Conservation (phyloP, 805 yeast genomes). For the Zygotorulaspora danielsina region DNA sequence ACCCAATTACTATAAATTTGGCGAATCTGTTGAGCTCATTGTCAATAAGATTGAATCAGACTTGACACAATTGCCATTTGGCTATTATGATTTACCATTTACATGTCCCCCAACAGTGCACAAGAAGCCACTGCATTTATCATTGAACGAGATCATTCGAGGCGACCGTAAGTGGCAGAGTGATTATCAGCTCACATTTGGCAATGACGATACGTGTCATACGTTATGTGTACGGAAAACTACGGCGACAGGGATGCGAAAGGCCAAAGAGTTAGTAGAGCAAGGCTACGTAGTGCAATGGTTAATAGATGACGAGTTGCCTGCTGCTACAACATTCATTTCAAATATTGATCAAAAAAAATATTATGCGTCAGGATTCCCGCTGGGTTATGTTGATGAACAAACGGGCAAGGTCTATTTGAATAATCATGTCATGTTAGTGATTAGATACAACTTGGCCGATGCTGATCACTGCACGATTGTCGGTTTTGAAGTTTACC, state of each 20-base stretch:
- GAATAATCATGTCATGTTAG: constrained; percentile 78
- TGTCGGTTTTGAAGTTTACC: constrained; percentile 88
- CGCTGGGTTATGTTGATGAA: constrained; percentile 64
- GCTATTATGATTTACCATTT: constrained; percentile 73
- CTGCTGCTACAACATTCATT: constrained; percentile 82
- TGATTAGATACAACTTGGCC: constrained; percentile 63
- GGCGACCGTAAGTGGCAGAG: constrained; percentile 81
- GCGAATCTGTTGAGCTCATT: constrained; percentile 61
- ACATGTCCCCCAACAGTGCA: constrained; percentile 62
- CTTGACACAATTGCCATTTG: constrained; percentile 64
- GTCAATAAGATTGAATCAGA: constrained; percentile 80
- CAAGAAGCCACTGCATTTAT: constrained; percentile 59
- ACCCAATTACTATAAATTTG: constrained; percentile 40
- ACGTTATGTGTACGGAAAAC: constrained; percentile 66
- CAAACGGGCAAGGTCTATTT: constrained; percentile 50
- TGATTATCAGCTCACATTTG: constrained; percentile 61
- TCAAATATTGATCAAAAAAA: constrained; percentile 54
- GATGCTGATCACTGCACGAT: constrained; percentile 49
- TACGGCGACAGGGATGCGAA: constrained; percentile 44
- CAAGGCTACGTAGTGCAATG: constrained; percentile 77
- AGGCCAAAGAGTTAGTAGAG: constrained; percentile 58
- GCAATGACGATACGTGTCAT: constrained; percentile 60
- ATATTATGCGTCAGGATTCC: constrained; percentile 83
- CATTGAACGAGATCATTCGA: constrained; percentile 69
- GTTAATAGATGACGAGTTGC: constrained; percentile 70